phyloP scores from a whole-genome alignment of 1,284 basidiomycete species.

The Ceratobasidium sp. region DNA sequence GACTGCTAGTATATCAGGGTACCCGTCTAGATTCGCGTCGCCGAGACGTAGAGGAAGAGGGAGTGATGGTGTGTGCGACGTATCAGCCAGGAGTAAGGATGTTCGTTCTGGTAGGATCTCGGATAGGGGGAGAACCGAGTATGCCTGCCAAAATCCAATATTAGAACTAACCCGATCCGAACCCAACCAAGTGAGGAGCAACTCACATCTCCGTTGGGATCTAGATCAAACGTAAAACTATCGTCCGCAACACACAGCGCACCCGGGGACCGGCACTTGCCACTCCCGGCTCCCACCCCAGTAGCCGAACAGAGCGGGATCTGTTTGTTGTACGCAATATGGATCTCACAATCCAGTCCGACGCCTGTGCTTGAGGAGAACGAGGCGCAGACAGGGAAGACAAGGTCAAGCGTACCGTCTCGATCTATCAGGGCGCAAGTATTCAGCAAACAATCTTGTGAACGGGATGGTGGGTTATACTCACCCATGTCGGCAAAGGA shows the following conservation, averaged over 20 bases:
- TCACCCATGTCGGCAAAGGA: constrained; percentile 93
- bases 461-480: constrained; percentile 50
- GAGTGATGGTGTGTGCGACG: constrained; percentile 67
- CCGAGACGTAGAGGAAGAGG: constrained; percentile 86
- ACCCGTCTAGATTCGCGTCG: constrained; percentile 94
- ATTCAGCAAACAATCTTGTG: neutral
- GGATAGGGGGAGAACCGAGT: constrained; percentile 68
- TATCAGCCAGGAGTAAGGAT: constrained; percentile 76
- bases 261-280: constrained; percentile 80
- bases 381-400: constrained; percentile 85
- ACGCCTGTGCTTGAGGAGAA: constrained; percentile 74
- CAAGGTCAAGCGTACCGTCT: constrained; percentile 95
- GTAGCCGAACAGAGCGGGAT: constrained; percentile 74
- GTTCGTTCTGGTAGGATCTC: constrained; percentile 63
- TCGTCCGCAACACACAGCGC: constrained; percentile 86
- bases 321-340: constrained; percentile 95
- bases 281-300: constrained; percentile 61
- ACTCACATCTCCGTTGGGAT: constrained; percentile 48
- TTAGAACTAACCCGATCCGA: neutral
- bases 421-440: constrained; percentile 68
- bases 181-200: constrained; percentile 17
- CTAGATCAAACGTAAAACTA: constrained; percentile 81
- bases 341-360: constrained; percentile 82
- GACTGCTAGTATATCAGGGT: constrained; percentile 89
- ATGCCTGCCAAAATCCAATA: constrained; percentile 19